Evolutionary conservation across 2,329 filamentous ascomycete species (phyloP).

Genomic region (Cryoendolithus antarcticus): DNA sequence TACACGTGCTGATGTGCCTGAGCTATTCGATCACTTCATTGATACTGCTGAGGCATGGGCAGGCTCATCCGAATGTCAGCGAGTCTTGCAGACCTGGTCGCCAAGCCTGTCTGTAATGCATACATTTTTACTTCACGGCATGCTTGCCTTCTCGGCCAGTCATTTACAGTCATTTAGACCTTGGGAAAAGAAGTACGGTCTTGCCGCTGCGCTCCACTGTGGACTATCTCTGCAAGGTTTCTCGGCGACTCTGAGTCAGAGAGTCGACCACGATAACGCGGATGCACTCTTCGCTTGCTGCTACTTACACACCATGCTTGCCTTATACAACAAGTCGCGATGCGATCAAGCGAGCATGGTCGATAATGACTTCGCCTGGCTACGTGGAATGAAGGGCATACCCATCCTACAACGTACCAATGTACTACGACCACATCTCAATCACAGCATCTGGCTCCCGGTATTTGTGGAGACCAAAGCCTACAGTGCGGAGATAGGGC

Average conservation of each 20-base stretch:
- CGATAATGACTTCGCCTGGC: slow-evolving; percentile 4
- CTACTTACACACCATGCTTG: slow-evolving; percentile 4
- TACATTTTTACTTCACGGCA: slow-evolving; percentile 79
- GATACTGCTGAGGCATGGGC: slow-evolving; percentile 5
- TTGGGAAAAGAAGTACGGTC: slow-evolving; percentile 28
- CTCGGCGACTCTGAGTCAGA: slow-evolving; percentile 5
- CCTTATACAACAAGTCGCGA: slow-evolving; percentile 2
- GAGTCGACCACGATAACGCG: slow-evolving; percentile 6
- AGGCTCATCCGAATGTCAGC: slow-evolving; percentile 7
- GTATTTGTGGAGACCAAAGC: slow-evolving; percentile 4
- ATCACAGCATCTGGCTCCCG: slow-evolving; percentile 3
- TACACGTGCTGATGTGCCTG: slow-evolving; percentile 5
- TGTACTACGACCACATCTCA: slow-evolving; percentile 2
- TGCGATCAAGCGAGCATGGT: neutral
- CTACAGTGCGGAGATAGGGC: slow-evolving; percentile 2
- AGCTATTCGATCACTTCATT: slow-evolving; percentile 10
- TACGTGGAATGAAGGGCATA: slow-evolving; percentile 3
- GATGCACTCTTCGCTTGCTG: slow-evolving; percentile 8
- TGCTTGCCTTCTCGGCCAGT: slow-evolving; percentile 79
- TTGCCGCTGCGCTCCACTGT: slow-evolving; percentile 8
- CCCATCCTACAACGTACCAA: slow-evolving; percentile 5
- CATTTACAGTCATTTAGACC: slow-evolving; percentile 77
- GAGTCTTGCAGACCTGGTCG: slow-evolving; percentile 7
- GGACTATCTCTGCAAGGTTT: slow-evolving; percentile 9
- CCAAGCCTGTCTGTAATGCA: slow-evolving; percentile 67